Evolutionary conservation across 1,139 yeast genomes (phyloP), one percentile per base, ranked within the genome.

Genomic region (Magnusiomyces paraingens): DNA sequence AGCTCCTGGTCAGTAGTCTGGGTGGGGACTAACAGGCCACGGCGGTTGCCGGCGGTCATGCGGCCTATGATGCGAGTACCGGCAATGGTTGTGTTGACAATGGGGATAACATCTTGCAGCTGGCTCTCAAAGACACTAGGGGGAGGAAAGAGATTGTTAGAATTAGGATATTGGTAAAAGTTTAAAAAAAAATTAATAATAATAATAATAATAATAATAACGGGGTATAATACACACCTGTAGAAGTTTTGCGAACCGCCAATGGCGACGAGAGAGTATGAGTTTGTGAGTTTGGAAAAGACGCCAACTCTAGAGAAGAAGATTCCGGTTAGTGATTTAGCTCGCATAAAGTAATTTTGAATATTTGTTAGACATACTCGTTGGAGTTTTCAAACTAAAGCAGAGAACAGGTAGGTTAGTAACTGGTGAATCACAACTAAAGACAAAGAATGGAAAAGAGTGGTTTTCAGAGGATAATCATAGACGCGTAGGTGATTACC

Each of bases 1-100:
- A 94, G 82, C 73, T 94, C 99, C 74, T 93, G 99, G 71, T 94
- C 99, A n/a, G 98, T 89, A 52, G 99, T 94, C 72, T 91, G 96
- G 32, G 95, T 88, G 58, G 99, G 99, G 17, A 94, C 99, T 56
- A 94, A 79, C 61, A 94, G 77, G 45, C 99, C 99, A 70, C 98
- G 82, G 77, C 99, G 84, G 79, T 94, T 94, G 67, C 99, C 99
- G 44, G 97, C 97, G 45, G 96, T 87, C 96, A 94, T 87, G 72
- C 99, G 82, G 63, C 99, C 99, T 58, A 94, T 88, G 62, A 94
- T 94, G 74, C 99, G 86, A 64, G 96, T 90, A 63, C 99, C 99
- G 47, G 97, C 97, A 65, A 94, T 93, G 59, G 99, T 93, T 55
- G 98, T 88, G 70, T 93, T 97, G 60, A 89, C 94, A 66, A 93